These are phyloP conservation scores for Aureobasidium sp. DNA, from an alignment of 2,329 filamentous ascomycete genomes.

Conservation along the genomic window DNA sequence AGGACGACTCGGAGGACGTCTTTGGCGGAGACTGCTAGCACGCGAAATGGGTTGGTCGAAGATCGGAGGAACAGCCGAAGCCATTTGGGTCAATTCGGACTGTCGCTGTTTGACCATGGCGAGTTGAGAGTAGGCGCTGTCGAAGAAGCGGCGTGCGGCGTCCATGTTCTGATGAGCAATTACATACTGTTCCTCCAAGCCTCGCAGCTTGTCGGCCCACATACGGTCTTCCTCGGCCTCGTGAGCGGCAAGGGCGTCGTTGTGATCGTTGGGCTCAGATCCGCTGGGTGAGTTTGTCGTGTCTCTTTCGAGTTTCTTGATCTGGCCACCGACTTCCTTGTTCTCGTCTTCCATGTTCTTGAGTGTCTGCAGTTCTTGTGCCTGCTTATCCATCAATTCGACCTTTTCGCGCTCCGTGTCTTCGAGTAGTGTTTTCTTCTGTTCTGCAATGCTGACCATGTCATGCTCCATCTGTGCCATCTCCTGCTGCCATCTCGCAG, in stretches of 20 bases:
- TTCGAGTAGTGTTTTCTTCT: constrained; percentile 28
- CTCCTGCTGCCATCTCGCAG: constrained; percentile 58
- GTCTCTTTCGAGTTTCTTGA: constrained; percentile 61
- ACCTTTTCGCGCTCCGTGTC: constrained; percentile 32
- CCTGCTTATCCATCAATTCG: constrained; percentile 31
- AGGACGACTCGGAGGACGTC: constrained; percentile 28
- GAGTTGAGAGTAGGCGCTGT: constrained; percentile 42
- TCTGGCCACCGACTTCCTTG: constrained; percentile 58
- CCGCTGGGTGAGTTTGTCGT: constrained; percentile 45
- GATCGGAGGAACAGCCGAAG: constrained; percentile 23
- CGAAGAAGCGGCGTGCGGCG: constrained; percentile 27
- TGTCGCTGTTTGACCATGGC: constrained; percentile 34
- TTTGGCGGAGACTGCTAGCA: constrained; percentile 21
- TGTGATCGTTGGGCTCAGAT: constrained; percentile 19
- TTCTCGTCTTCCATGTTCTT: constrained; percentile 64
- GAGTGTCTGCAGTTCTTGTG: constrained; percentile 37
- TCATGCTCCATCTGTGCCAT: constrained; percentile 43
- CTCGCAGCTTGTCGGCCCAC: constrained; percentile 26
- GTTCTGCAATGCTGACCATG: constrained; percentile 38
- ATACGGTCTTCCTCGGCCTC: constrained; percentile 33
- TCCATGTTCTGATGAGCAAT: constrained; percentile 22
- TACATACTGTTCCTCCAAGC: constrained; percentile 25
- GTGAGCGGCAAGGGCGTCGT: constrained; percentile 13
- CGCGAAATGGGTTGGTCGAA: constrained; percentile 13
- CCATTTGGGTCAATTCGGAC: constrained; percentile 30